These are phyloP conservation scores for Exophiala spinifera DNA, from an alignment of 2,329 filamentous ascomycete species.

Conservation along the genomic window DNA sequence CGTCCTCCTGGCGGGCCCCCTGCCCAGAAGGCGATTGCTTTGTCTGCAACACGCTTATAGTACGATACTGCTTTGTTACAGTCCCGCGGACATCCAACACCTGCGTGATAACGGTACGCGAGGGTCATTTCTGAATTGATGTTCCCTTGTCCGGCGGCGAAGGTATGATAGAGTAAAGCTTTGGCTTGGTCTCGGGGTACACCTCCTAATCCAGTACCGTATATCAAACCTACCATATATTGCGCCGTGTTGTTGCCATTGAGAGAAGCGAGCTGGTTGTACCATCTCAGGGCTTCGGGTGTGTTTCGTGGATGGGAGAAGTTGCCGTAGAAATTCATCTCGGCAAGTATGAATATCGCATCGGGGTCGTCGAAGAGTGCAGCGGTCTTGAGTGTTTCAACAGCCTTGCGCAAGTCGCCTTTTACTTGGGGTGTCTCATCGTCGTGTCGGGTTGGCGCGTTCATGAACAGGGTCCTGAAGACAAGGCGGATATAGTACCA, in stretches of 20 bases:
- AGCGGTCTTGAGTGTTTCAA: constrained; percentile 58
- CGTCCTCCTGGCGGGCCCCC: constrained; percentile 88
- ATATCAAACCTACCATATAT: constrained; percentile 93
- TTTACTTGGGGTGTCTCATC: constrained; percentile 36
- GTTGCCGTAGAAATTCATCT: constrained; percentile 97
- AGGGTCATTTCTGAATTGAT: constrained; percentile 90
- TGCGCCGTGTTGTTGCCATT: constrained; percentile 89
- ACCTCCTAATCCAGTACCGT: constrained; percentile 85
- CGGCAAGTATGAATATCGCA: constrained; percentile 82
- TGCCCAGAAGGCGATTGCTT: constrained; percentile 81
- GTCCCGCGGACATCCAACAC: constrained; percentile 79
- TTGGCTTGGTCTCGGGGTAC: constrained; percentile 85
- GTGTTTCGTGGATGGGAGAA: constrained; percentile 84
- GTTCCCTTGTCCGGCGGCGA: constrained; percentile 81
- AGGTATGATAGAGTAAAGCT: constrained; percentile 89
- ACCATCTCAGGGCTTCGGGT: constrained; percentile 72
- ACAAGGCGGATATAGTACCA: constrained; percentile 61
- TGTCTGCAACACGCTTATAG: constrained; percentile 91
- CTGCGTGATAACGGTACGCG: constrained; percentile 78
- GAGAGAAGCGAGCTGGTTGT: constrained; percentile 69
- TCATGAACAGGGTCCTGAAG: constrained; percentile 64
- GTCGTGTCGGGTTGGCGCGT: constrained; percentile 51
- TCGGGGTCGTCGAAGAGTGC: constrained; percentile 61
- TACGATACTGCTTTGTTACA: constrained; percentile 82
- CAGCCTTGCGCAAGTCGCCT: constrained; percentile 55